A percentile compares a stretch with the other conserved stretches of the same genome.
Conservation (phyloP, 2,329 filamentous ascomycete genomes). For the Chaetomiaceae sp. region DNA sequence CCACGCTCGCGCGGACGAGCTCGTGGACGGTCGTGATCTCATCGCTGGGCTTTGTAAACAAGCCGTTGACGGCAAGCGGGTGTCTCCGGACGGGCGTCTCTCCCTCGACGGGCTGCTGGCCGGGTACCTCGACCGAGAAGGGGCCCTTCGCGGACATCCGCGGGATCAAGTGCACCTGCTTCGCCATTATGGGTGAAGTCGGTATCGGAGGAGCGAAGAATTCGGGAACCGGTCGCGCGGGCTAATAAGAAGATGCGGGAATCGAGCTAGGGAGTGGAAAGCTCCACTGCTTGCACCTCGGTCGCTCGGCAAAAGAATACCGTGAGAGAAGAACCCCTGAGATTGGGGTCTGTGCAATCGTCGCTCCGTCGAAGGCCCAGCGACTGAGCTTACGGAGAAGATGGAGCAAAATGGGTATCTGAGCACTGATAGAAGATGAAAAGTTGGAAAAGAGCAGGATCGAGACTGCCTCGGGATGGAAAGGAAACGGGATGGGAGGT, state of each 20-base stretch:
- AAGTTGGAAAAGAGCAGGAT: neutral
- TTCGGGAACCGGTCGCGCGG: neutral
- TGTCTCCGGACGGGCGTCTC: constrained; percentile 72
- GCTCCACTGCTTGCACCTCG: constrained; percentile 5
- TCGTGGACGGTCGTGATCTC: constrained; percentile 72
- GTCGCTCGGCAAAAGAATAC: constrained; percentile 3
- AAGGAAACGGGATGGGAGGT: constrained; percentile 7
- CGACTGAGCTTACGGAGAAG: neutral
- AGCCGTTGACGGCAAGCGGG: constrained; percentile 55
- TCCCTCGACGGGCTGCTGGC: constrained; percentile 59
- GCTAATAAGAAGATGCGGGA: neutral
- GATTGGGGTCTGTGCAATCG: neutral
- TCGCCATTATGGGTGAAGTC: constrained; percentile 18
- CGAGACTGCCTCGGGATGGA: neutral
- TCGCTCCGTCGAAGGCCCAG: neutral
- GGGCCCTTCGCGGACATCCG: constrained; percentile 57
- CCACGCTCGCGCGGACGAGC: constrained; percentile 64
- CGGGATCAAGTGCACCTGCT: constrained; percentile 32
- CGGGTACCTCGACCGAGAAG: constrained; percentile 65
- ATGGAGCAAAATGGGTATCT: neutral
- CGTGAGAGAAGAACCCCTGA: neutral
- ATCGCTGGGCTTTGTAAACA: constrained; percentile 56
- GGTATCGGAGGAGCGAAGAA: neutral
- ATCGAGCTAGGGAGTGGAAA: neutral
- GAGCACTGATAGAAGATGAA: neutral